These are phyloP conservation scores for Misopates orontium DNA, from an alignment of 257 asterid genomes.

Conservation along the genomic window DNA sequence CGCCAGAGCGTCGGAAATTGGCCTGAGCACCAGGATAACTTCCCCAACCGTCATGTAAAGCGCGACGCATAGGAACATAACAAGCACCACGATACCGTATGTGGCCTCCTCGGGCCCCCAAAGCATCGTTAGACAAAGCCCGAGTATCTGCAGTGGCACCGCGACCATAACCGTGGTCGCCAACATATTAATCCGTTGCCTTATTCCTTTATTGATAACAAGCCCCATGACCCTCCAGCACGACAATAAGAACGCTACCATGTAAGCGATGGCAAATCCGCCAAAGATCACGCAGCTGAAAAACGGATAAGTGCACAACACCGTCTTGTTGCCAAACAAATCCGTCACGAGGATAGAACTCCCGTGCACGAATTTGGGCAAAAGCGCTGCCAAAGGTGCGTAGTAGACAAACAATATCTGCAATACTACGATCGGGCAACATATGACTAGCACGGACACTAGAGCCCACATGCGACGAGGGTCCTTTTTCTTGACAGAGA, in stretches of 20 bases:
- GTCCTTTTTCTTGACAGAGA: conserved; percentile 47
- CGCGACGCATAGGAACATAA: conserved; percentile 47
- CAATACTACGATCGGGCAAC: conserved; percentile 42
- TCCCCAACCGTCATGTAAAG: conserved; percentile 54
- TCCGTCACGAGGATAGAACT: conserved; percentile 43
- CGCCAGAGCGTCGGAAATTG: conserved; percentile 56
- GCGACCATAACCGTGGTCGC: conserved; percentile 55
- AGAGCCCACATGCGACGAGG: conserved; percentile 45
- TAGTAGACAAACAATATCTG: conserved; percentile 47
- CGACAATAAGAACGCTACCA: conserved; percentile 52
- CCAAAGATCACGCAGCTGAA: conserved; percentile 55
- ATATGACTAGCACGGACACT: conserved; percentile 30
- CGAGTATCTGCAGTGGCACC: conserved; percentile 55
- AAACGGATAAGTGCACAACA: conserved; percentile 68
- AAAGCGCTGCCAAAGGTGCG: conserved; percentile 39
- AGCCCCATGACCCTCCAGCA: conserved; percentile 63
- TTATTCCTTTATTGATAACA: conserved; percentile 68
- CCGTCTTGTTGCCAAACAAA: conserved; percentile 30
- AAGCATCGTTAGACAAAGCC: conserved; percentile 52
- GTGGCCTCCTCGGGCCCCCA: conserved; percentile 49
- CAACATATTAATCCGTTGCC: conserved; percentile 52
- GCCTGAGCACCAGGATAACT: conserved; percentile 63
- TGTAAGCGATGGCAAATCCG: conserved; percentile 49
- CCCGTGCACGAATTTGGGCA: conserved; percentile 52
- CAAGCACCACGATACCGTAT: conserved; percentile 43